Conservation (phyloP, 306 rosid species). For the Luffa acutangula region DNA sequence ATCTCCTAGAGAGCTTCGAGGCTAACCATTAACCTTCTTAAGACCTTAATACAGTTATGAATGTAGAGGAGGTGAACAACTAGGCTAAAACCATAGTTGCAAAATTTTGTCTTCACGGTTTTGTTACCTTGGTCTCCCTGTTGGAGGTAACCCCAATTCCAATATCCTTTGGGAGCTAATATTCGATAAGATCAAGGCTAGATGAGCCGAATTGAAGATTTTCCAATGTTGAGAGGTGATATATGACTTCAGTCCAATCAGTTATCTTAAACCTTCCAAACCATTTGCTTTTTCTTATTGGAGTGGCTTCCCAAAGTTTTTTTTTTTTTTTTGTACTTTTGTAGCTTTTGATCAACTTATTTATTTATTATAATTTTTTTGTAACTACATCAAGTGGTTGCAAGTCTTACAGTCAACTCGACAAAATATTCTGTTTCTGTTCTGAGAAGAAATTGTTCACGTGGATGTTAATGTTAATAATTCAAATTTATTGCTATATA, state of each 20-base stretch:
- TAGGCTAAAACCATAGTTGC: not conserved
- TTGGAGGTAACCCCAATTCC: not conserved
- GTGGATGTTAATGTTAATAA: not conserved
- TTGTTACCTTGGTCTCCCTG: not conserved
- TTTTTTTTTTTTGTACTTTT: not conserved
- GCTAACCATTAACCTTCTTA: not conserved
- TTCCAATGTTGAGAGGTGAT: not conserved
- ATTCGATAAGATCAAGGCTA: not conserved
- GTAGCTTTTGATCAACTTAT: not conserved
- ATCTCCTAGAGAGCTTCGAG: not conserved
- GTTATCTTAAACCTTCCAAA: not conserved
- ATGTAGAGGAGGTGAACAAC: not conserved
- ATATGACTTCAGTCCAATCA: not conserved
- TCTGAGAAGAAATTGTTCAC: not conserved
- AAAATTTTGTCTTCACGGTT: not conserved
- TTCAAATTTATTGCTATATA: not conserved
- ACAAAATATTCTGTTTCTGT: not conserved
- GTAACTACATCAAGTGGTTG: not conserved
- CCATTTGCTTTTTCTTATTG: not conserved
- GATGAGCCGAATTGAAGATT: not conserved
- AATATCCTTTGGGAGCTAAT: not conserved
- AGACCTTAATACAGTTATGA: not conserved
- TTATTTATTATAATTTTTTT: too few relatives aligned
- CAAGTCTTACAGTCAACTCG: not conserved
- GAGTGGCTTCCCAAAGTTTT: not conserved